These are phyloP conservation scores for Zygotorulaspora sp. DNA, from an alignment of 805 yeast species.

Conservation along the genomic window DNA sequence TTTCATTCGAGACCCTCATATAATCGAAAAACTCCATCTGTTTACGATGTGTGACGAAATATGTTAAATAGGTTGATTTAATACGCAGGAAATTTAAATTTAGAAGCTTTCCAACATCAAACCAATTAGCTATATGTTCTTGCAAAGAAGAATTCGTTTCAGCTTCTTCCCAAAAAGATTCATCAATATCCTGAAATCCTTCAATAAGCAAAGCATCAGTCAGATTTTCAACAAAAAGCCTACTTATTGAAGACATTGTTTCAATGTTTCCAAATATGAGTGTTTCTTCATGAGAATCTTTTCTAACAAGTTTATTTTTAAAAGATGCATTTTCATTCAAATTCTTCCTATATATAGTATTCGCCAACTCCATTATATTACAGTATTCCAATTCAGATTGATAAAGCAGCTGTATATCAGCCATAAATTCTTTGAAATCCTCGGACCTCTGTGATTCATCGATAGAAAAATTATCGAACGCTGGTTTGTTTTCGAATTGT, in stretches of 20 bases:
- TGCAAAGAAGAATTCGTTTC: slow-evolving; percentile 5
- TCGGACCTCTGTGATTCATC: slow-evolving; percentile 1
- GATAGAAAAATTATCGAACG: slow-evolving; percentile 2
- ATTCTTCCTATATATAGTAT: slow-evolving; percentile 34
- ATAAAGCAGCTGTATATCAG: slow-evolving; percentile 28
- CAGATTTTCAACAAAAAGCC: slow-evolving; percentile 26
- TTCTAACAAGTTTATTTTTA: slow-evolving; percentile 30
- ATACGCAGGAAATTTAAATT: slow-evolving; percentile 33
- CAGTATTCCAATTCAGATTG: slow-evolving; percentile 37
- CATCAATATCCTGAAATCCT: slow-evolving; percentile 6
- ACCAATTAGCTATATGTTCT: slow-evolving; percentile 3
- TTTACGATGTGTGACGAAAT: slow-evolving; percentile 30
- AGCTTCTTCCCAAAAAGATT: slow-evolving; percentile 14
- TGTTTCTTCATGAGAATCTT: slow-evolving; percentile 33
- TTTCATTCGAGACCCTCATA: slow-evolving; percentile 17
- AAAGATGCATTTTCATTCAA: slow-evolving; percentile 31
- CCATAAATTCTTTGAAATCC: slow-evolving; percentile 17
- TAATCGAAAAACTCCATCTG: slow-evolving; percentile 30
- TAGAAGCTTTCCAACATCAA: slow-evolving; percentile 33
- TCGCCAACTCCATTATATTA: slow-evolving; percentile 29
- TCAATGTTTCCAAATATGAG: slow-evolving; percentile 43
- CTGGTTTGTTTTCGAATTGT: background rate
- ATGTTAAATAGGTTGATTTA: slow-evolving; percentile 35
- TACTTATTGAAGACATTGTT: slow-evolving; percentile 38
- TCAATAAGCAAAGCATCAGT: slow-evolving; percentile 1